Evolutionary conservation across 2,329 filamentous ascomycete species (phyloP), one percentile per base, ranked within the genome.

Genomic region (Penicillium occitanis): DNA sequence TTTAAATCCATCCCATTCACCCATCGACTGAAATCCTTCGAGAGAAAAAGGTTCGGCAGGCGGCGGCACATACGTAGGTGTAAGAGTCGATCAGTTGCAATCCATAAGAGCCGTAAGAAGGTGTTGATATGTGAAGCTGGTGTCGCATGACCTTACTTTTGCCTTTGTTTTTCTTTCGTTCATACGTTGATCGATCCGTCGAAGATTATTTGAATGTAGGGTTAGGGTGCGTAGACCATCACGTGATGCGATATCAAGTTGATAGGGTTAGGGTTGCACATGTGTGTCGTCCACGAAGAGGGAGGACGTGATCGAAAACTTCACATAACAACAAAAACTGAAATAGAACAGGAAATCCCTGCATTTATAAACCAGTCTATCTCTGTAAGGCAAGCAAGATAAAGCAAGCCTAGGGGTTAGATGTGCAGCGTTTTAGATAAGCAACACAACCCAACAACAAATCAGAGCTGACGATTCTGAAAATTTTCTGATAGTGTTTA

Each of bases 111-210:
- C 25, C 25, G 48, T n/a, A 30, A 19, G 51, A 13, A 19, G 25
- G 19, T 55, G 51, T 55, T 10, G 17, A 55, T 55, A 55, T 19
- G 17, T 19, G 28, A 35, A 19, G 51, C 35, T n/a, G 17, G 13
- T 55, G 25, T 61, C 58, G 58, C 58, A 42, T 61, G 58, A 48
- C 25, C 40, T 53, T 55, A 30, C 51, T 55, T 53, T 53, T 48
- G 46, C 22, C 22, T 25, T 6, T 37, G 13, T 35, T 10, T 55
- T 33, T 55, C 17, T 11, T 25, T 14, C 53, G 13, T 35, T 50
- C 46, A 46, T 46, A 33, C 2, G 25, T 33, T 53, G 50, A 33
- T 53, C 28, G 30, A n/a, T 35, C 30, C 5, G n/a, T 22, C 30
- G 7, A 35, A 33, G 25, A 48, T 22, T 48, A 13, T 50, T 5